These are phyloP conservation scores for Saccharomyces kudriavzevii DNA, from an alignment of 805 yeast genomes.

Conservation along the genomic window DNA sequence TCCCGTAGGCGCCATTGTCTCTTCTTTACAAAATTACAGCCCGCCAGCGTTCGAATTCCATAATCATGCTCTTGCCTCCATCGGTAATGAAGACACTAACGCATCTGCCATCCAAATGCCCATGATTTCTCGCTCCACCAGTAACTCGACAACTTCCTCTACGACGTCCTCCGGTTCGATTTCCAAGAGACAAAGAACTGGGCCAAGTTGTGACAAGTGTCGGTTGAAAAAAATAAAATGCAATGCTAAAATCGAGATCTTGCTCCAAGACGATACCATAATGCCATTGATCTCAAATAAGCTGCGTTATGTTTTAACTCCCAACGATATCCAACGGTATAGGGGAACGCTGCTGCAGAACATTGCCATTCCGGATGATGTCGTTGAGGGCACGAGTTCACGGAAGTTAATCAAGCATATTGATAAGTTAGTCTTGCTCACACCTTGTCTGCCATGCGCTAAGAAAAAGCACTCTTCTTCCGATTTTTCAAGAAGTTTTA, in stretches of 20 bases:
- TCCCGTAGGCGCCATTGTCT: not conserved
- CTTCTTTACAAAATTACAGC: not conserved
- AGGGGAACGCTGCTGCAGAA: not conserved
- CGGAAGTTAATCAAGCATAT: constrained; percentile 21
- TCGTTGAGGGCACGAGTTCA: not conserved
- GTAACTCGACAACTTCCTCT: not conserved
- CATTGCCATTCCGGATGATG: not conserved
- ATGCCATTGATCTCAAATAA: constrained; percentile 10
- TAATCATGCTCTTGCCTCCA: not conserved
- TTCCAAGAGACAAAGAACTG: constrained; percentile 51
- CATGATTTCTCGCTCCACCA: not conserved
- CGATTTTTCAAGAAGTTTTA: not conserved
- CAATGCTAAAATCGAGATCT: constrained; percentile 51
- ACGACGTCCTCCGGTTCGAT: not conserved
- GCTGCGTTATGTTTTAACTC: constrained; percentile 18
- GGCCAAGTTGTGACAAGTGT: constrained; percentile 71
- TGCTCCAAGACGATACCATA: constrained; percentile 25
- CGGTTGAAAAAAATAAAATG: constrained; percentile 68
- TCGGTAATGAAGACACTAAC: not conserved
- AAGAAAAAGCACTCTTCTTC: constrained; percentile 9
- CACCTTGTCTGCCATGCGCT: constrained; percentile 48
- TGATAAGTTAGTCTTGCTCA: constrained; percentile 39
- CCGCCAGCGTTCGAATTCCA: not conserved
- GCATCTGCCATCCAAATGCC: not conserved
- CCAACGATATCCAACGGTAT: constrained; percentile 8